Evolutionary conservation across 2,329 filamentous ascomycete genomes (phyloP).

Genomic region (Leptodontidium sp.): DNA sequence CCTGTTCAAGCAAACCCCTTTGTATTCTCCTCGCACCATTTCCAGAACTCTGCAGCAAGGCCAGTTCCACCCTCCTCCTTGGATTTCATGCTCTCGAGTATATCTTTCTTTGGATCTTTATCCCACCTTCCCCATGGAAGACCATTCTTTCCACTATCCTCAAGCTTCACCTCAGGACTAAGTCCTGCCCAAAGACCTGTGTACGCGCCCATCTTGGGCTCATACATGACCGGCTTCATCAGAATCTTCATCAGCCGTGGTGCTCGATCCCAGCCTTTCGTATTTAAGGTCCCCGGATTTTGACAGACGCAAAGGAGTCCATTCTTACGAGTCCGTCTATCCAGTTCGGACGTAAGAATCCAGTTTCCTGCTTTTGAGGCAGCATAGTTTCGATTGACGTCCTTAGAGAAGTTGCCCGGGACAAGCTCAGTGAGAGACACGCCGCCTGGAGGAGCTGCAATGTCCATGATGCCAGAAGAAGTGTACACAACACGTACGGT

Average conservation of each 20-base stretch:
- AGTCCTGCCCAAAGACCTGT: conserved; percentile 38
- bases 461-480: conserved; percentile 33
- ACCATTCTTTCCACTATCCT: conserved; percentile 35
- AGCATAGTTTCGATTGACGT: conserved; percentile 31
- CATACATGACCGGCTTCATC: conserved; percentile 29
- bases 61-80: conserved; percentile 38
- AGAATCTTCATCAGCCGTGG: conserved; percentile 16
- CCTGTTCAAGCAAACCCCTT: conserved; percentile 12
- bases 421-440: conserved; percentile 28
- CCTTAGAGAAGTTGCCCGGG: conserved; percentile 15
- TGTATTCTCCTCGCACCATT: conserved; percentile 39
- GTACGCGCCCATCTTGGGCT: conserved; percentile 37
- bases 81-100: conserved; percentile 31
- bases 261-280: conserved; percentile 22
- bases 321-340: conserved; percentile 13
- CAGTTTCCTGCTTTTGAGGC: conserved; percentile 35
- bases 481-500: conserved; percentile 37
- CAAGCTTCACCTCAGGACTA: conserved; percentile 25
- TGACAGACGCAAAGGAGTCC: conserved; percentile 31
- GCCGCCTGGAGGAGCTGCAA: conserved; percentile 25
- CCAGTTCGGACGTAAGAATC: conserved; percentile 33
- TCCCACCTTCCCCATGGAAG: conserved; percentile 52
- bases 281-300: conserved; percentile 34
- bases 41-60: conserved; percentile 36
- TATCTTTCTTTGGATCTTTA: conserved; percentile 32